Evolutionary conservation across 2,329 filamentous ascomycete species (phyloP).

Genomic region (Botrytis porri): DNA sequence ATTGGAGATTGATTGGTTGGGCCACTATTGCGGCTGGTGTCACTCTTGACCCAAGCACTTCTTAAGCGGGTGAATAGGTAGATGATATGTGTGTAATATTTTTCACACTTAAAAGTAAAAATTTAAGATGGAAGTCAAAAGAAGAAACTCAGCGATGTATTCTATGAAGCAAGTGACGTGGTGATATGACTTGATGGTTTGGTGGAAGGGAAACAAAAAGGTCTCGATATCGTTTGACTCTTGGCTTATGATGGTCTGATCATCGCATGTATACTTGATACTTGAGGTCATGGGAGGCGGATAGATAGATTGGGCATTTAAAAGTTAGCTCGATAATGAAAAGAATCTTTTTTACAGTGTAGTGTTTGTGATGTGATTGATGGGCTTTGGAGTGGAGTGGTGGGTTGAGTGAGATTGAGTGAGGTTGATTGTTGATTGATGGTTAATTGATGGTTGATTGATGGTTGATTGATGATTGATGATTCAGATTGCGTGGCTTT

Average conservation of each 20-base stretch:
- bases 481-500: neutral
- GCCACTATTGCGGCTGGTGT: slow-evolving; percentile 52
- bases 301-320: slow-evolving; percentile 33
- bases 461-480: neutral
- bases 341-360: neutral
- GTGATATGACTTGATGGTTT: slow-evolving; percentile 1
- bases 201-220: neutral
- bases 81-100: neutral
- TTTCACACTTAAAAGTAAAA: neutral
- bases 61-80: slow-evolving; percentile 23
- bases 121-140: neutral
- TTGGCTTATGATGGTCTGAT: neutral
- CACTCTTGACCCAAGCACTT: slow-evolving; percentile 37
- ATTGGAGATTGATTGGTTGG: slow-evolving; percentile 95
- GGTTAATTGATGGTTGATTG: too few species aligned
- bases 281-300: slow-evolving; percentile 25
- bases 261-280: slow-evolving; percentile 23
- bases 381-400: neutral
- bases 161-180: neutral
- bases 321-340: slow-evolving; percentile 30
- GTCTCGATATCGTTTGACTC: slow-evolving; percentile 1
- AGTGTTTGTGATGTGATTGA: neutral
- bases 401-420: too few species aligned
- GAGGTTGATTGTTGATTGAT: too few species aligned
- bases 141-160: neutral